phyloP scores from a whole-genome alignment of 2,329 filamentous ascomycete species.

The Aspergillus quadrilineatus region DNA sequence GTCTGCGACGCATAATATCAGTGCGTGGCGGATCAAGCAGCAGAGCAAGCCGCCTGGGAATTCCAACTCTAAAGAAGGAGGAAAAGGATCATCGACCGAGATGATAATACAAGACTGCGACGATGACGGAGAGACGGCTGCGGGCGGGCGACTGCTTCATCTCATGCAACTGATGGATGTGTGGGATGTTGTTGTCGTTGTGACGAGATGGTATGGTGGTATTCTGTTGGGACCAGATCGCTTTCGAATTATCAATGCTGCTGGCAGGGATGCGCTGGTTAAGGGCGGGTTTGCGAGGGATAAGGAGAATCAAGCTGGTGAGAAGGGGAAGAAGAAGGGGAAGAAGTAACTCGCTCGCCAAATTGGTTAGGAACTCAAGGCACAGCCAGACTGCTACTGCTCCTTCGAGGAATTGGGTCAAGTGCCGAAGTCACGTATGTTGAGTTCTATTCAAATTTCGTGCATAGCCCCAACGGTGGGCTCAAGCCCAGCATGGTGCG shows the following conservation, averaged over 20 bases:
- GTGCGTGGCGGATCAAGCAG: conserved; percentile 78
- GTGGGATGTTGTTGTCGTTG: conserved; percentile 89
- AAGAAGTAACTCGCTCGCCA: conserved; percentile 34
- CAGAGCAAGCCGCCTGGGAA: conserved; percentile 13
- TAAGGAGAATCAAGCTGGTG: conserved; percentile 26
- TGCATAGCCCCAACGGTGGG: neutral
- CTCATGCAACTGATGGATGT: conserved; percentile 93
- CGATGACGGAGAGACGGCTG: conserved; percentile 93
- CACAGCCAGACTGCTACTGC: neutral
- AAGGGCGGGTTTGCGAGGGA: conserved; percentile 69
- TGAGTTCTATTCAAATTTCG: neutral
- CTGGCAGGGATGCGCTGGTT: conserved; percentile 79
- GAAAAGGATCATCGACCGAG: conserved; percentile 30
- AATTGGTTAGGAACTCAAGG: neutral
- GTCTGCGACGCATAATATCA: conserved; percentile 92
- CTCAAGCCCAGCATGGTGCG: neutral
- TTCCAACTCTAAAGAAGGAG: neutral
- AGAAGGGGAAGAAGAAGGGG: conserved; percentile 58
- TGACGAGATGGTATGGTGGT: conserved; percentile 93
- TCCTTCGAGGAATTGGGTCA: neutral
- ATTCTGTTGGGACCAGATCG: conserved; percentile 83
- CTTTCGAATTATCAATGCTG: conserved; percentile 86
- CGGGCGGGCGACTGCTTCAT: conserved; percentile 79
- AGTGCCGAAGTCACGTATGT: neutral
- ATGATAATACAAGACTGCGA: conserved; percentile 82